Evolutionary conservation across 139 green algal genomes (phyloP).

Genomic region (Chara braunii): DNA sequence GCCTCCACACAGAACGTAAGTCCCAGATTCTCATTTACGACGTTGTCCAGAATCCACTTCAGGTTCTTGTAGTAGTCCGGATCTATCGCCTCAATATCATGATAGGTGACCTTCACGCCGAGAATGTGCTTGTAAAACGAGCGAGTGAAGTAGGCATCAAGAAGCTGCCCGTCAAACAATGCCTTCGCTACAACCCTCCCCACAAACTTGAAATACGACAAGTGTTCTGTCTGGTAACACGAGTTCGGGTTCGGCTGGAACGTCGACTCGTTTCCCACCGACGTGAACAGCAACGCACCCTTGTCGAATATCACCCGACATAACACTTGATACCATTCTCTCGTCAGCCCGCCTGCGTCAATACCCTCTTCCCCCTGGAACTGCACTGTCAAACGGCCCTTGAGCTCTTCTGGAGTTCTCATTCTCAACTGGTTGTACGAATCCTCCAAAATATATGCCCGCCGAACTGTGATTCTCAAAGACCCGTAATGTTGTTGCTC

Average conservation of each 20-base stretch:
- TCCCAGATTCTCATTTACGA: slow-evolving; percentile 90
- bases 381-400: slow-evolving; percentile 49
- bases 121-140: slow-evolving; percentile 99
- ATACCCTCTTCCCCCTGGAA: slow-evolving; percentile 89
- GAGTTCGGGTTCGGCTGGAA: slow-evolving; percentile 96
- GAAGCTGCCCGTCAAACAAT: slow-evolving; percentile 67
- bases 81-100: slow-evolving; percentile 95
- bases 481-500: slow-evolving; percentile 25
- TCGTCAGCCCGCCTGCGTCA: slow-evolving; percentile 85
- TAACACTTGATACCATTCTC: slow-evolving; percentile 96
- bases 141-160: slow-evolving; percentile 94
- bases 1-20: slow-evolving; percentile 74
- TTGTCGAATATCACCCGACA: slow-evolving; percentile 83
- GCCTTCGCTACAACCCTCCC: slow-evolving; percentile 61
- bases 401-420: slow-evolving; percentile 70
- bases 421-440: slow-evolving; percentile 84
- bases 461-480: slow-evolving; percentile 69
- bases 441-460: slow-evolving; percentile 90
- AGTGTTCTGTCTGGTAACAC: slow-evolving; percentile 74
- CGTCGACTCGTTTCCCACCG: slow-evolving; percentile 54
- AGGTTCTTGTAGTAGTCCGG: slow-evolving; percentile 92
- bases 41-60: slow-evolving; percentile 83
- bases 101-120: slow-evolving; percentile 72
- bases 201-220: slow-evolving; percentile 88
- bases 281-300: slow-evolving; percentile 37